Evolutionary conservation across 148 eudicot genomes (phyloP), one percentile per base, ranked within the genome.

Genomic region (Hydrangea macrophylla): DNA sequence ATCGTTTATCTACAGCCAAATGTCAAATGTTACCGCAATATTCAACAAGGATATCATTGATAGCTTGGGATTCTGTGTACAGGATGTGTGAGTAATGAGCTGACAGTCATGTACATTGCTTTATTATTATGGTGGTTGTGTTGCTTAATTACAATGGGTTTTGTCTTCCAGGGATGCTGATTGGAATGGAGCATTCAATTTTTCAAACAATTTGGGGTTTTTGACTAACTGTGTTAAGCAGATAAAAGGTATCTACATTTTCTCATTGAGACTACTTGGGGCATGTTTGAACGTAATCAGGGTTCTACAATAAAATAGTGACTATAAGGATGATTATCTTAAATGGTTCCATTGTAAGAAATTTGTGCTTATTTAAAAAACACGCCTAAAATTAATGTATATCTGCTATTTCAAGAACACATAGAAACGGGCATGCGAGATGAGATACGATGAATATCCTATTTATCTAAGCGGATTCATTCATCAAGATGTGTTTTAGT

Each of bases 101-200:
- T 31, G 36, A 18, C 40, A 27, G 8, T 7, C 15, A 27, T 75
- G 2, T 9, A 53, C 39, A 71, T 28, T 54, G 36, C 6, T 26
- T 24, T 22, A 20, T 1, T 35, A 39, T 10, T 48, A 39, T 68
- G 1, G 23, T 59, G 45, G 9, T 26, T 66, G 7, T 36, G 24
- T 35, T 39, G 0, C 23, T 32, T 7, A 7, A 40, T 51, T 42
- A 30, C n/a, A 48, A n/a, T 37, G 35, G 20, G 17, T 71, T n/a
- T 32, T 33, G 17, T 23, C 35, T 69, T 82, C 5, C 72, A 90
- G 97, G 84, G 75, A 86, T 44, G 73, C 70, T 62, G 98, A 90
- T 76, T 80, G 96, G 86, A 66, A 84, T 37, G 80, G 78, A 33
- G 96, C 98, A n/a, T 94, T 94, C 69, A 82, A 94, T 62, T 94